phyloP scores from a whole-genome alignment of 805 yeast genomes.

The Myxozyma udenii region DNA sequence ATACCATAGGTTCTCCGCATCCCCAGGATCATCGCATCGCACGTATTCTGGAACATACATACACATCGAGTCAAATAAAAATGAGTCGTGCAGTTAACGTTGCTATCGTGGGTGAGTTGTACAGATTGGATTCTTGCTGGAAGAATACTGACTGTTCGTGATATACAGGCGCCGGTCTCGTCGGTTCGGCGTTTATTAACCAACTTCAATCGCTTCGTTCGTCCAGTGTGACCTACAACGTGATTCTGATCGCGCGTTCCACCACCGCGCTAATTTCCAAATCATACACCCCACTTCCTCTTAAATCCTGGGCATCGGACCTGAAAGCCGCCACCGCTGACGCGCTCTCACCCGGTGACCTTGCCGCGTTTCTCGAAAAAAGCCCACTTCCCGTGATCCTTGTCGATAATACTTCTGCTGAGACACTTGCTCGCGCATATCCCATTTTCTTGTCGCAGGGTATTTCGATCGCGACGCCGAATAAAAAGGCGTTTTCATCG shows the following conservation, averaged over 20 bases:
- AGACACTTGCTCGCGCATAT: constrained; percentile 69
- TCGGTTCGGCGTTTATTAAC: constrained; percentile 84
- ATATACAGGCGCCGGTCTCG: constrained; percentile 77
- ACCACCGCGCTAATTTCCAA: constrained; percentile 62
- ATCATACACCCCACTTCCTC: constrained; percentile 69
- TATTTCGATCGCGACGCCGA: constrained; percentile 94
- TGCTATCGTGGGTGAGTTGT: constrained; percentile 64
- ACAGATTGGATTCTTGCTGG: neutral
- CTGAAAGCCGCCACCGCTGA: constrained; percentile 47
- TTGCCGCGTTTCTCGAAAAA: constrained; percentile 59
- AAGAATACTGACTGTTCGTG: neutral
- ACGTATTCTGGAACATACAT: constrained; percentile 11
- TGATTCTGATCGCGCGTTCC: constrained; percentile 76
- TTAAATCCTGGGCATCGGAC: constrained; percentile 55
- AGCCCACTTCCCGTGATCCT: constrained; percentile 75
- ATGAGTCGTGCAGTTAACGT: constrained; percentile 60
- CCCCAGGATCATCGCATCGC: neutral
- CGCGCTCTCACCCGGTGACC: constrained; percentile 55
- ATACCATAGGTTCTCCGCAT: too few species aligned
- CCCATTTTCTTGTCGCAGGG: constrained; percentile 71
- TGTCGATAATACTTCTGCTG: constrained; percentile 92
- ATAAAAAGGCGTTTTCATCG: constrained; percentile 93
- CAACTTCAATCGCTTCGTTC: constrained; percentile 45
- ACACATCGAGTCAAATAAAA: too few species aligned
- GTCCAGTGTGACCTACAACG: constrained; percentile 63